Percentiles rank a stretch among this genome's conserved stretches.
phyloP scores from a whole-genome alignment of 495 filamentous ascomycete species.

The Bacidia rubella region DNA sequence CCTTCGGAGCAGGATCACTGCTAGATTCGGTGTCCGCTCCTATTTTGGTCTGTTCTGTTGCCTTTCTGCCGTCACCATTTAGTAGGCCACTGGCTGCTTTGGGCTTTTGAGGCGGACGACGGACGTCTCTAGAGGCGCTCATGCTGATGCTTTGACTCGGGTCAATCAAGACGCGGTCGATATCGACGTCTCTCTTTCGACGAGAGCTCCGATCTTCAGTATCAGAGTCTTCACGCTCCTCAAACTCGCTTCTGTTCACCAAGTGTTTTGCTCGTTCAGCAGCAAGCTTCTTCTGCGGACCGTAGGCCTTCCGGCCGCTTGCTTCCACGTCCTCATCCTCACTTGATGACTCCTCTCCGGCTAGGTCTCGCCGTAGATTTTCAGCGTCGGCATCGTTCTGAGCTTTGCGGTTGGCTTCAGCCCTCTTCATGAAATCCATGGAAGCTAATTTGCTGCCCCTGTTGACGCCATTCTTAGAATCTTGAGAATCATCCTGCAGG shows the following conservation, averaged over 20 bases:
- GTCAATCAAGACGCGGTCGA: conserved; percentile 9
- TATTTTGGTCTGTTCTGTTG: background rate
- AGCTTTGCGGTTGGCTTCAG: conserved; percentile 60
- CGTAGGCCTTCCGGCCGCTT: conserved; percentile 56
- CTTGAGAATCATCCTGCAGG: conserved; percentile 44
- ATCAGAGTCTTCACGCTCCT: conserved; percentile 43
- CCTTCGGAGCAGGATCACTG: background rate
- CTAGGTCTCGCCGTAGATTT: conserved; percentile 58
- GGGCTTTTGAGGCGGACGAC: background rate
- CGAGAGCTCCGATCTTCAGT: conserved; percentile 28
- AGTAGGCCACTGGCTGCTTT: background rate
- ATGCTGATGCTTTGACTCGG: background rate
- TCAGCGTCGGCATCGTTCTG: conserved; percentile 73
- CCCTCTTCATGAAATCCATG: conserved; percentile 89
- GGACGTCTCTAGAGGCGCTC: background rate
- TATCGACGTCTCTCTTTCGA: conserved; percentile 18
- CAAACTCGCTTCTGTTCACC: conserved; percentile 40
- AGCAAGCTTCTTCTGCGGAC: conserved; percentile 22
- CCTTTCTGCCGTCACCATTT: background rate
- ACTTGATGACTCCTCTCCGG: conserved; percentile 38
- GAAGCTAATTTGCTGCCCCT: conserved; percentile 39
- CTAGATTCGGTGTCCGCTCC: background rate
- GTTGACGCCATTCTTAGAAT: conserved; percentile 26
- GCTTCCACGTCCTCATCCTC: conserved; percentile 39
- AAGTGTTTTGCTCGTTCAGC: conserved; percentile 12